phyloP scores from a whole-genome alignment of 169 alveolate species.

The Amoebophrya sp. region DNA sequence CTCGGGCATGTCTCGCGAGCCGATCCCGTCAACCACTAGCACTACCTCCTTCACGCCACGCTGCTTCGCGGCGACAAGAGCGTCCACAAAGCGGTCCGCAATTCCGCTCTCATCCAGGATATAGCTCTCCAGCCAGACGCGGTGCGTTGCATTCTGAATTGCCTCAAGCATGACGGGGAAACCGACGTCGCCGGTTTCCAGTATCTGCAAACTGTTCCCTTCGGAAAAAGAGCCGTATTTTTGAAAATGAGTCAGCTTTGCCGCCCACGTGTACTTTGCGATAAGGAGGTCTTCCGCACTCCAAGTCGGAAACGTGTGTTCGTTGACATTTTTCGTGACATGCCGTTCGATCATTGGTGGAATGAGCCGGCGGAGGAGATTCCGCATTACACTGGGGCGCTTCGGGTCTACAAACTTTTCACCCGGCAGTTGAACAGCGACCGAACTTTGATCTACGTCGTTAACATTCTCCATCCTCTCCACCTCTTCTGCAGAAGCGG shows the following conservation, averaged over 20 bases:
- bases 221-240: not conserved
- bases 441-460: too few species aligned
- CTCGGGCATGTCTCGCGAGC: not conserved
- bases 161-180: conserved; percentile 30
- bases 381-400: too few species aligned
- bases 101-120: not conserved
- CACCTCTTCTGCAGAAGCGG: too few species aligned
- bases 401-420: too few species aligned
- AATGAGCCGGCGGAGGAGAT: too few species aligned
- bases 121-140: conserved; percentile 36
- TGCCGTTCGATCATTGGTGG: too few species aligned
- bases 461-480: too few species aligned
- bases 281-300: not conserved
- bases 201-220: not conserved
- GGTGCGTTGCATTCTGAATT: conserved; percentile 16
- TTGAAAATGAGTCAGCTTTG: not conserved
- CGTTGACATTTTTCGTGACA: too few species aligned
- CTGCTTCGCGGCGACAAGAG: not conserved
- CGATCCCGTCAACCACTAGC: not conserved
- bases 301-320: not conserved
- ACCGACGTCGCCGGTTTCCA: conserved; percentile 21
- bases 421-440: too few species aligned
- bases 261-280: not conserved
- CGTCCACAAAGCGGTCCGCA: conserved; percentile 1
- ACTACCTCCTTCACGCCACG: conserved; percentile 23